Evolutionary conservation across 495 filamentous ascomycete genomes (phyloP).

Genomic region (Penicillium pulvis): DNA sequence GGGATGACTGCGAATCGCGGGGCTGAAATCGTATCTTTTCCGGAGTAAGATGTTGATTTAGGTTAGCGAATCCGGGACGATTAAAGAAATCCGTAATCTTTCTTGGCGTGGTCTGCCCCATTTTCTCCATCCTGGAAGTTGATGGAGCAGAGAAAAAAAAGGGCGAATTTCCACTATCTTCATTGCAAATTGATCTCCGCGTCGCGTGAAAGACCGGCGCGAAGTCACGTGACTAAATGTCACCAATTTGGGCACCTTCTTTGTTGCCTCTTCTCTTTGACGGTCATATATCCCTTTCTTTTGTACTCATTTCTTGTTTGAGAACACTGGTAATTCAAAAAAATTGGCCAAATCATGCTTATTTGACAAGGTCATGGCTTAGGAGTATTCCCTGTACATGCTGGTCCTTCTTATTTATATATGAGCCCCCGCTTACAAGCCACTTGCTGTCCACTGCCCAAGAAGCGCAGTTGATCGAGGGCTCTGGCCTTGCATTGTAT

Average conservation of each 20-base stretch:
- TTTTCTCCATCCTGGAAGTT: not conserved
- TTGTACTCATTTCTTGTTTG: not conserved
- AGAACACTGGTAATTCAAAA: not conserved
- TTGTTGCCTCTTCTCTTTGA: constrained; percentile 11
- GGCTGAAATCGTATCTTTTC: constrained; percentile 10
- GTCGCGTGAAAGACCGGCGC: constrained; percentile 24
- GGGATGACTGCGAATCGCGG: not conserved
- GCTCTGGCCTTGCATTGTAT: too few relatives aligned
- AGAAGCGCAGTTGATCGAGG: too few relatives aligned
- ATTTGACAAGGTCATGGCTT: too few relatives aligned
- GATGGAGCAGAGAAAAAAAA: not conserved
- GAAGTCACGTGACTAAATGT: constrained; percentile 26
- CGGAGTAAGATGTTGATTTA: constrained; percentile 5
- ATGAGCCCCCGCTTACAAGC: too few relatives aligned
- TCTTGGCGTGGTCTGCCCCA: not conserved
- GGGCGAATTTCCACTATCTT: not conserved
- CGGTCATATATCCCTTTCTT: not conserved
- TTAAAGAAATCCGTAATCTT: constrained; percentile 38
- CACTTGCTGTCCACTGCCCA: too few relatives aligned
- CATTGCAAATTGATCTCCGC: constrained; percentile 14
- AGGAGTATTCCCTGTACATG: too few relatives aligned
- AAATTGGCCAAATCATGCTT: too few relatives aligned
- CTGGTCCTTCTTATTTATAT: too few relatives aligned
- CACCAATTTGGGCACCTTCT: constrained; percentile 1
- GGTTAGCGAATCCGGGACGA: constrained; percentile 28